Base-by-base conservation (phyloP, 1,139 yeast species). In the Pichia sp. region DNA sequence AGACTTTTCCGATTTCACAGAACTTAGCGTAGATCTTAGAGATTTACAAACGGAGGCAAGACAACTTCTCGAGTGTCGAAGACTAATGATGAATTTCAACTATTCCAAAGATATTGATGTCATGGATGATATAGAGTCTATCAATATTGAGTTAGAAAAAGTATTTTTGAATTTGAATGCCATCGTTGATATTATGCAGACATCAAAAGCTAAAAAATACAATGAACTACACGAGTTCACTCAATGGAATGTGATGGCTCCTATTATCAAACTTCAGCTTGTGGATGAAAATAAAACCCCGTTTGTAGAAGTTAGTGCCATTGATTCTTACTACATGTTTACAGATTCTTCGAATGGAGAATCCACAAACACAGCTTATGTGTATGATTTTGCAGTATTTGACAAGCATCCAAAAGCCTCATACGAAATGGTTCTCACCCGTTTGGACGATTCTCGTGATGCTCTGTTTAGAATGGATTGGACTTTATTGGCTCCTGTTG, bases 401-500 rank as follows among this genome's bases (percentile, higher is more conserved):
- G 69, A 67, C 47, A 54, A 57, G 50, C 62, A 60, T 49, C 57
- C 59, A 7, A 46, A 54, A 2, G 62, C 69, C 1, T 51, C 50
- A n/a, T 65, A 67, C 67, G 59, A 58, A 10, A 63, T 64, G 1
- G 65, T 67, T 30, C 57, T 61, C 10, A 55, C 61, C 26, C 55
- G 66, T 30, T 47, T 52, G 29, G 66, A 66, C 3, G 75, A 74
- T 54, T 76, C 77, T 0, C 78, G 76, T 50, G 64, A 45, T 8
- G 78, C 82, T 0, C 64, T 88, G 60, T 72, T 88, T 11, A 70
- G 74, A 41, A 73, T 87, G 51, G 74, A 76, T 15, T 90, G 97
- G 97, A 78, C 80, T 8, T 76, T 85, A 78, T 74, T 86, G 49
- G 84, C 81, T 43, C 89, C 95, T 0, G 87, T 90, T 54, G 97